Evolutionary conservation across 2,329 filamentous ascomycete genomes (phyloP).

Genomic region (Fusarium bulbicola): DNA sequence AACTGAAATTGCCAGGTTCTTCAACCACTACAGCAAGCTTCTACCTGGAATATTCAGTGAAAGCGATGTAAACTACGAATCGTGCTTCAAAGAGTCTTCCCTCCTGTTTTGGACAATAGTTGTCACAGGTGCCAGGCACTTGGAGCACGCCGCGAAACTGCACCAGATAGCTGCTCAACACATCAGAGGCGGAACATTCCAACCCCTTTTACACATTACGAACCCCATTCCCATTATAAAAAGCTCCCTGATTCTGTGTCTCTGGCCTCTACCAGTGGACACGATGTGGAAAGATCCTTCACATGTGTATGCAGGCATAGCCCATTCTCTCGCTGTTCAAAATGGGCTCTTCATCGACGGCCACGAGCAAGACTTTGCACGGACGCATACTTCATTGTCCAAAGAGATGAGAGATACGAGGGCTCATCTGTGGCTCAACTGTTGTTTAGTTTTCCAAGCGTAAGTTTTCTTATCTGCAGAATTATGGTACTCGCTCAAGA

Average conservation of each 20-base stretch:
- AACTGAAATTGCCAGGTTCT: background rate
- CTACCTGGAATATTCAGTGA: background rate
- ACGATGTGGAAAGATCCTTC: slow-evolving; percentile 7
- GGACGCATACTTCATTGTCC: background rate
- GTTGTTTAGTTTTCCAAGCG: background rate
- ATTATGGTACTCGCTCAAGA: background rate
- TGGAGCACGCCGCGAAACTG: background rate
- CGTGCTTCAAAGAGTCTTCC: background rate
- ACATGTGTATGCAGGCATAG: background rate
- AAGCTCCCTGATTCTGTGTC: background rate
- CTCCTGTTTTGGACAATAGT: background rate
- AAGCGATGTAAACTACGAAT: background rate
- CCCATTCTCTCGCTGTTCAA: background rate
- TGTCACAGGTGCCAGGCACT: background rate
- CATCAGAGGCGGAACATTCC: background rate
- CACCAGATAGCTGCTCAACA: background rate
- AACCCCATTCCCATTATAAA: background rate
- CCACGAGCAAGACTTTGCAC: slow-evolving; percentile 1
- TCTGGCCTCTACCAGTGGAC: background rate
- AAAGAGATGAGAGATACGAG: background rate
- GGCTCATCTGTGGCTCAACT: background rate
- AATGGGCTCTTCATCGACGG: background rate
- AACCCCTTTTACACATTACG: background rate
- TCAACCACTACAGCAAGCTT: background rate
- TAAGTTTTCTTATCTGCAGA: background rate